Conservation (phyloP, 208 protist species). For the Leishmania aethiopica region DNA sequence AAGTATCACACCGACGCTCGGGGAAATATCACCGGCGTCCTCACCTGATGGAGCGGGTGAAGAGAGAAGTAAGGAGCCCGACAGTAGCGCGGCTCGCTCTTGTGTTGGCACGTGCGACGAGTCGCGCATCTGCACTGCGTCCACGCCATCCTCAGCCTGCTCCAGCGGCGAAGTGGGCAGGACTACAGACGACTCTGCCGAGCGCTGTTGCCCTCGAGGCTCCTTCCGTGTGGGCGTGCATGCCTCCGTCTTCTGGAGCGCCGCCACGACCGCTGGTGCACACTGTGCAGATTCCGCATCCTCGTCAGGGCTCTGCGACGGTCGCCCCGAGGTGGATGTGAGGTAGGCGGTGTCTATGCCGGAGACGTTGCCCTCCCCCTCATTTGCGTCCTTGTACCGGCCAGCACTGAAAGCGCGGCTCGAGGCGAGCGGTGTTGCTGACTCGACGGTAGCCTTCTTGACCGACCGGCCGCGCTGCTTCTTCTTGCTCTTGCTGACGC, state of each 20-base stretch:
- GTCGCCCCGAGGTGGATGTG: neutral
- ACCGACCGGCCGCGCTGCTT: neutral
- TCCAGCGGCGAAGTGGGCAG: neutral
- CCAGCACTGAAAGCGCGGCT: neutral
- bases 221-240: neutral
- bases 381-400: slow-evolving; percentile 3
- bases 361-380: neutral
- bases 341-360: neutral
- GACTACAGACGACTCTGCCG: neutral
- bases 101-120: neutral
- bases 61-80: neutral
- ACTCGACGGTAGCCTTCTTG: neutral
- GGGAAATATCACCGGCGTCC: neutral
- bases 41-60: neutral
- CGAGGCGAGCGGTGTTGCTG: neutral
- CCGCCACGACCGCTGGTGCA: neutral
- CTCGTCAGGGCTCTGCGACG: neutral
- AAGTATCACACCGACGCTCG: neutral
- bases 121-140: neutral
- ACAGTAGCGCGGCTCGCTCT: neutral
- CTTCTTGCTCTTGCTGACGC: neutral
- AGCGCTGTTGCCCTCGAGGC: neutral
- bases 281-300: neutral
- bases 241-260: neutral
- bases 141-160: neutral